Percentiles rank a stretch among this genome's conserved stretches.
These are phyloP conservation scores for Pythium volutum DNA, from an alignment of 352 stramenopile species.

Conservation along the genomic window DNA sequence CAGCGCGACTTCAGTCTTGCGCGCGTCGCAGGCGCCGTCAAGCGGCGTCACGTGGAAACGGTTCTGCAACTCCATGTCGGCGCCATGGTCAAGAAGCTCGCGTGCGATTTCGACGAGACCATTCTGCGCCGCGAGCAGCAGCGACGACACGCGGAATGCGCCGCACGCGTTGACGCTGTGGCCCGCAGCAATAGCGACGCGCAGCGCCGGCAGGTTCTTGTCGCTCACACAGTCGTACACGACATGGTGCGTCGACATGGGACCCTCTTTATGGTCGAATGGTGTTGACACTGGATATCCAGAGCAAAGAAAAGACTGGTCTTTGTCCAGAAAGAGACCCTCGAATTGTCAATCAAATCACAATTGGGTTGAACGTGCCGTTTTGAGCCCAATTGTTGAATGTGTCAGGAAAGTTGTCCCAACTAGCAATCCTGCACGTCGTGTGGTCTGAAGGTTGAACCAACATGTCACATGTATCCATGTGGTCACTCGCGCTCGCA, in stretches of 20 bases:
- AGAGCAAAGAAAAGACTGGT: too few species aligned
- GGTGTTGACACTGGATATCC: neutral
- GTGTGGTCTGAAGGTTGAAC: neutral
- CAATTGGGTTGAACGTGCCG: too few species aligned
- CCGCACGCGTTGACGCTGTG: constrained; percentile 30
- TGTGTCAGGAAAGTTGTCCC: constrained; percentile 2
- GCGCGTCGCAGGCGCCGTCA: constrained; percentile 19
- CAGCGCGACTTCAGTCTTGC: constrained; percentile 23
- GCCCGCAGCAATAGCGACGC: constrained; percentile 6
- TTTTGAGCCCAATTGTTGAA: constrained; percentile 2
- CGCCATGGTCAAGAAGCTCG: constrained; percentile 23
- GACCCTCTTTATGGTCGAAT: neutral
- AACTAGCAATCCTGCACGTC: neutral
- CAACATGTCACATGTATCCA: constrained; percentile 14
- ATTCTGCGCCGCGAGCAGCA: constrained; percentile 32
- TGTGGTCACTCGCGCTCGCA: constrained; percentile 5
- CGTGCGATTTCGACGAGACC: constrained; percentile 26
- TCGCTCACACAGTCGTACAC: neutral
- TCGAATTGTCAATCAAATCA: too few species aligned
- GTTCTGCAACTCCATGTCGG: constrained; percentile 22
- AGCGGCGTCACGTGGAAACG: constrained; percentile 12
- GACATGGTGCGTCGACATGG: neutral
- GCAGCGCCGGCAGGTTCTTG: constrained; percentile 3
- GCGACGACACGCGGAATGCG: constrained; percentile 25
- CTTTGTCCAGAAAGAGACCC: too few species aligned